Percentiles rank a stretch among this genome's conserved stretches.
phyloP scores from a whole-genome alignment of 306 rosid species.

The Amphicarpaea edgeworthii region DNA sequence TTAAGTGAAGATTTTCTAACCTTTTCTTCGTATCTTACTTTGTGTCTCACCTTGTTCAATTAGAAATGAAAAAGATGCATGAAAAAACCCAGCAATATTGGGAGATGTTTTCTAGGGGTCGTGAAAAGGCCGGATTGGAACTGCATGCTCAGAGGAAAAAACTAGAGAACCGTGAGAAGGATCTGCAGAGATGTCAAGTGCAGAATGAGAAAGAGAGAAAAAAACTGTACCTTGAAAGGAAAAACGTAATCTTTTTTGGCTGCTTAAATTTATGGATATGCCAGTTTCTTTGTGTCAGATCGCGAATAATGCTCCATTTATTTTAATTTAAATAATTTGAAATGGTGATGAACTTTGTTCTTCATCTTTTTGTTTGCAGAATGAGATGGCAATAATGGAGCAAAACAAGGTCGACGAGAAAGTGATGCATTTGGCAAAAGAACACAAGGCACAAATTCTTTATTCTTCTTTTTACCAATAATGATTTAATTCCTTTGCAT shows the following conservation, averaged over 20 bases:
- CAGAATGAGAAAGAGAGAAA: slow-evolving; percentile 61
- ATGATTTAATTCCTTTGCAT: slow-evolving; percentile 19
- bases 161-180: slow-evolving; percentile 60
- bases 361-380: slow-evolving; percentile 50
- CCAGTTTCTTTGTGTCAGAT: slow-evolving; percentile 24
- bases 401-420: slow-evolving; percentile 73
- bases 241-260: slow-evolving; percentile 58
- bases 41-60: slow-evolving; percentile 28
- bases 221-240: slow-evolving; percentile 55
- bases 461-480: background rate
- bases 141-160: slow-evolving; percentile 58
- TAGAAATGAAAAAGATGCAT: slow-evolving; percentile 63
- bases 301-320: background rate
- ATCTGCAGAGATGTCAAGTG: slow-evolving; percentile 56
- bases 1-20: slow-evolving; percentile 26
- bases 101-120: slow-evolving; percentile 53
- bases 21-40: slow-evolving; percentile 33
- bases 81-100: slow-evolving; percentile 41
- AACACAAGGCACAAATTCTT: slow-evolving; percentile 57
- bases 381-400: slow-evolving; percentile 71
- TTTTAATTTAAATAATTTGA: slow-evolving; percentile 7
- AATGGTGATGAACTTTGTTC: background rate
- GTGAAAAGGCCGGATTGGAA: slow-evolving; percentile 51
- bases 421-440: slow-evolving; percentile 65
- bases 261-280: slow-evolving; percentile 15